Evolutionary conservation across 805 yeast genomes (phyloP).

Genomic region (Kodamaea jinghongensis): DNA sequence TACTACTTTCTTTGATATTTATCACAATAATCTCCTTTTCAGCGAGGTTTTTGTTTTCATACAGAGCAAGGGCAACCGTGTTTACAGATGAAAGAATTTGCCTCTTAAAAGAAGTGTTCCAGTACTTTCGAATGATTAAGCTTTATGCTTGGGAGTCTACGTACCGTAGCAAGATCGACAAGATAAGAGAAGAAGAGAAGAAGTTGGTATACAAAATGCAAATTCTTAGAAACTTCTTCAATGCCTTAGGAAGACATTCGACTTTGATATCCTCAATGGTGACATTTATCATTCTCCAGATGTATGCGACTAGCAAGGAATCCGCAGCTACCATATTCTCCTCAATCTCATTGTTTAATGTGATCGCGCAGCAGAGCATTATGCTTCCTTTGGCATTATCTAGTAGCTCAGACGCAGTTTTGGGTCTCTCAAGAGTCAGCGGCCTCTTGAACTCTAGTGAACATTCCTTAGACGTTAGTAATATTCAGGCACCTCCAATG

Average conservation of each 20-base stretch:
- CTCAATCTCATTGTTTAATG: conserved; percentile 65
- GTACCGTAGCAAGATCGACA: conserved; percentile 54
- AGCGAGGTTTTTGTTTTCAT: conserved; percentile 50
- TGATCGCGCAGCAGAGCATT: conserved; percentile 58
- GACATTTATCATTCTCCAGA: conserved; percentile 39
- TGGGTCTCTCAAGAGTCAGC: too few relatives aligned
- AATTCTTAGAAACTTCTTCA: conserved; percentile 55
- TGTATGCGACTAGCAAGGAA: conserved; percentile 26
- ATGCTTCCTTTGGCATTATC: conserved; percentile 71
- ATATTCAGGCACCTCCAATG: too few relatives aligned
- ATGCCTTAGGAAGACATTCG: conserved; percentile 65
- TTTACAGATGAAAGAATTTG: conserved; percentile 77
- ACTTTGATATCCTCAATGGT: conserved; percentile 73
- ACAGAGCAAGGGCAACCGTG: conserved; percentile 46
- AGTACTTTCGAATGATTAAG: conserved; percentile 77
- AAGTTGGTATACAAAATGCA: conserved; percentile 59
- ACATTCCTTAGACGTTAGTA: too few relatives aligned
- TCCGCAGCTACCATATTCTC: conserved; percentile 67
- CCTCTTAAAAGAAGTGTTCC: conserved; percentile 72
- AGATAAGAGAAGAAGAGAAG: conserved; percentile 63
- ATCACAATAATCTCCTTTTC: conserved; percentile 44
- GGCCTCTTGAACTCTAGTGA: too few relatives aligned
- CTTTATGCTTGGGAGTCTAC: conserved; percentile 91
- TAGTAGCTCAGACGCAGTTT: conserved; percentile 65
- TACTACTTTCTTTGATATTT: conserved; percentile 17